These are phyloP conservation scores for Alternaria panax DNA, from an alignment of 2,329 filamentous ascomycete species.

Conservation along the genomic window DNA sequence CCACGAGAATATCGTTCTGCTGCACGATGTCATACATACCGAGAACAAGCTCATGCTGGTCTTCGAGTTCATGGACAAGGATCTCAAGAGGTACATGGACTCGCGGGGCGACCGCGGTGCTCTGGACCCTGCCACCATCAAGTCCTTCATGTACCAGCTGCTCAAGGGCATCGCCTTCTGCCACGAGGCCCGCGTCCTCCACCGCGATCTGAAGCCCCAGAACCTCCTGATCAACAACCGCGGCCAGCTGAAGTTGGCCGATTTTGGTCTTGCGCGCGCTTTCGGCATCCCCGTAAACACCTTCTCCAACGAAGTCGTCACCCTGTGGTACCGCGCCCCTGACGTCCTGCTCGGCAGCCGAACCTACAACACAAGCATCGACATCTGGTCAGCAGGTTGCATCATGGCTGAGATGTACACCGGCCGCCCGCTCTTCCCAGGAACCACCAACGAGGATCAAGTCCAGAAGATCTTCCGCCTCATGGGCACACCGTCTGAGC, in stretches of 20 bases:
- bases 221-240: conserved; percentile 95
- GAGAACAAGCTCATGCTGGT: conserved; percentile 99
- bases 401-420: conserved; percentile 99
- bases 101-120: conserved; percentile 87
- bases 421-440: conserved; percentile 91
- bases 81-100: conserved; percentile 99
- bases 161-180: conserved; percentile 96
- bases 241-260: conserved; percentile 87
- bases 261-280: conserved; percentile 91
- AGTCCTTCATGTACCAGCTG: conserved; percentile 99
- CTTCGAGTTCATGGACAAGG: conserved; percentile 98
- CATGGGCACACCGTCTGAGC: conserved; percentile 96
- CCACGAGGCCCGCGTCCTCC: conserved; percentile 94
- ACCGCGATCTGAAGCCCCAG: conserved; percentile 94
- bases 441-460: conserved; percentile 98
- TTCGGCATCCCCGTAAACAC: conserved; percentile 98
- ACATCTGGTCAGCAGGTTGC: conserved; percentile 98
- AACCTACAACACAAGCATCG: conserved; percentile 99
- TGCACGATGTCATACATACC: conserved; percentile 98
- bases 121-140: conserved; percentile 88
- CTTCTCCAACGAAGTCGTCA: conserved; percentile 97
- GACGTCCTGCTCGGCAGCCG: conserved; percentile 92
- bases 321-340: conserved; percentile 95
- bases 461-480: conserved; percentile 96
- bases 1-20: conserved; percentile 95